Evolutionary conservation across 768 basidiomycete genomes (phyloP).

Genomic region (Suillus variegatus): DNA sequence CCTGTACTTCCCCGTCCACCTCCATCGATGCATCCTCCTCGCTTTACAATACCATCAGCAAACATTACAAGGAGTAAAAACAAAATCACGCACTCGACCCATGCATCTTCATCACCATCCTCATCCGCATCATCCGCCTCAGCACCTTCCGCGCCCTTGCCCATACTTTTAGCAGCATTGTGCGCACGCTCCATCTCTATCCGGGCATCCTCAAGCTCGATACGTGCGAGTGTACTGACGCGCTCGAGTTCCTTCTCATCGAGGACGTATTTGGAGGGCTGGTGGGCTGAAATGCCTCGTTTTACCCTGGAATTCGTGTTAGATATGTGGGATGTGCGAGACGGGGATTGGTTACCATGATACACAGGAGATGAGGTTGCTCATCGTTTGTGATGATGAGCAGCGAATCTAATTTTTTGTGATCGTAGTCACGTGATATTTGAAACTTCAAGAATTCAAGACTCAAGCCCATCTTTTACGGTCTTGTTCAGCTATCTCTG

Average conservation of each 20-base stretch:
- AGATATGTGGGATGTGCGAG: not conserved
- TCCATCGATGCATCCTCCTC: slow-evolving; percentile 66
- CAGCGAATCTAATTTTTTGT: not conserved
- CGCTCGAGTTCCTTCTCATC: slow-evolving; percentile 90
- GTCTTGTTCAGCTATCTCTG: no score
- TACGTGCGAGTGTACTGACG: slow-evolving; percentile 82
- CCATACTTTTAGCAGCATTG: slow-evolving; percentile 72
- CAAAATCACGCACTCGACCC: slow-evolving; percentile 81
- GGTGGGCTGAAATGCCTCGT: slow-evolving; percentile 69
- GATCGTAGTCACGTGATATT: not conserved
- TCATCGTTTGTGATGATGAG: slow-evolving; percentile 44
- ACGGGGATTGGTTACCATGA: slow-evolving; percentile 45
- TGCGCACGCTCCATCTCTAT: slow-evolving; percentile 83
- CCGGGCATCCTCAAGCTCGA: slow-evolving; percentile 89
- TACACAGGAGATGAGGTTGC: slow-evolving; percentile 72
- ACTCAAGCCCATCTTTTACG: no score
- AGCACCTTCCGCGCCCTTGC: slow-evolving; percentile 61
- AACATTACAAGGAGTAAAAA: slow-evolving; percentile 15
- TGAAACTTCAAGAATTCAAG: no score
- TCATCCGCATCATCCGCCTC: slow-evolving; percentile 60
- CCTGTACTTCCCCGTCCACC: slow-evolving; percentile 42
- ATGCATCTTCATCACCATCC: slow-evolving; percentile 54
- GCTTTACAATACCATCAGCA: slow-evolving; percentile 27
- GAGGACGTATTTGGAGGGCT: slow-evolving; percentile 87
- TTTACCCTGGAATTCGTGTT: slow-evolving; percentile 56